Percentiles rank a stretch among this genome's conserved stretches.
Conservation (phyloP, 2,329 filamentous ascomycete species). For the Fusarium xyrophilum region DNA sequence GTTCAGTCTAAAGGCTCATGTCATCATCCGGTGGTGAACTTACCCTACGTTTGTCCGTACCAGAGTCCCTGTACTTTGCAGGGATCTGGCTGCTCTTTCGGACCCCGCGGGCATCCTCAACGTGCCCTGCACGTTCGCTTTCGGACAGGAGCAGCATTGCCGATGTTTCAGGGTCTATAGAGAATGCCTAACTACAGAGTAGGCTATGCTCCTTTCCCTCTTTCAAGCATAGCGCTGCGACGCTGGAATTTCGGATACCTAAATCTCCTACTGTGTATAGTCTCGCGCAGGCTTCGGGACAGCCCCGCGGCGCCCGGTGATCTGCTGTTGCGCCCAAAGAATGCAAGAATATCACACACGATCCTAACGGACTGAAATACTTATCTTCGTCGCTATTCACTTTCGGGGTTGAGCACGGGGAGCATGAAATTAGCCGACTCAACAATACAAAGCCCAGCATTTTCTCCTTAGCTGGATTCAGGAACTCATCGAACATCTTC, state of each 20-base stretch:
- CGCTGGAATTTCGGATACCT: neutral
- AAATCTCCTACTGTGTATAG: neutral
- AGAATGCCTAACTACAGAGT: no score
- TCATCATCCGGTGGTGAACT: no score
- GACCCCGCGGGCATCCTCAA: neutral
- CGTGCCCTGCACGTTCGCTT: neutral
- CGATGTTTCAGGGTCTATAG: neutral
- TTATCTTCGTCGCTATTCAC: neutral
- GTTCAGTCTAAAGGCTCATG: no score
- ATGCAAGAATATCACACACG: neutral
- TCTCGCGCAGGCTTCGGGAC: neutral
- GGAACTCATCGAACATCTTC: neutral
- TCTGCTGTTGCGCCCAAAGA: neutral
- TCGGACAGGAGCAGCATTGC: no score
- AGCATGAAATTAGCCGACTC: neutral
- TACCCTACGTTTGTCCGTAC: fast-evolving
- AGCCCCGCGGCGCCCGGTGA: neutral
- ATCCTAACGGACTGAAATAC: fast-evolving
- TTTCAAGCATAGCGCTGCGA: neutral
- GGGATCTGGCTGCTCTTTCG: neutral
- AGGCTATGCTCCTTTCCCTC: neutral
- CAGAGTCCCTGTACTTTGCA: neutral
- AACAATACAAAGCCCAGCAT: fast-evolving
- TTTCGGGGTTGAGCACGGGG: neutral
- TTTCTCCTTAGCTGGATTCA: neutral